These are phyloP conservation scores for Ramaria sp. DNA, from an alignment of 768 basidiomycete genomes.

Conservation along the genomic window DNA sequence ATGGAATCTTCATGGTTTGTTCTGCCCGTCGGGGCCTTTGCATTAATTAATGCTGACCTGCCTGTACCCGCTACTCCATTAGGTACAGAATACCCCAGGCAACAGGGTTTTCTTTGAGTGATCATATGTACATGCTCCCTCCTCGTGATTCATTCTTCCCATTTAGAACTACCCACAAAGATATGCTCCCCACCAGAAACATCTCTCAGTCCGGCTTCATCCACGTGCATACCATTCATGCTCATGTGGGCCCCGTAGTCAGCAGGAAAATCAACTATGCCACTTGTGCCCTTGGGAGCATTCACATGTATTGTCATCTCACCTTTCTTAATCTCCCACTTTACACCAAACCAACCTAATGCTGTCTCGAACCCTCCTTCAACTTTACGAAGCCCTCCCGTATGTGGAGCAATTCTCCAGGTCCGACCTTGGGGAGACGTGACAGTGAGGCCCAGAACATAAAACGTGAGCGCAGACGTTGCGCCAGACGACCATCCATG, in stretches of 20 bases:
- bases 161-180: too few species aligned
- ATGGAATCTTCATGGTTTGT: too few species aligned
- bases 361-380: slow-evolving; percentile 45
- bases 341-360: slow-evolving; percentile 40
- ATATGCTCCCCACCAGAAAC: too few species aligned
- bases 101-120: too few species aligned
- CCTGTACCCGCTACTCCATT: too few species aligned
- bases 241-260: not conserved
- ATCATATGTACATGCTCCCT: too few species aligned
- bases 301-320: slow-evolving; percentile 17
- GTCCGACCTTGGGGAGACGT: slow-evolving; percentile 36
- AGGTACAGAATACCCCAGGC: too few species aligned
- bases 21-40: too few species aligned
- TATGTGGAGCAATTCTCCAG: slow-evolving; percentile 39
- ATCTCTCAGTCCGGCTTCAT: not conserved
- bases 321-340: slow-evolving; percentile 25
- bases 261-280: slow-evolving; percentile 20
- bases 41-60: too few species aligned
- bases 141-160: too few species aligned
- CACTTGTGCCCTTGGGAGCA: slow-evolving; percentile 23
- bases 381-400: slow-evolving; percentile 26
- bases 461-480: slow-evolving; percentile 46
- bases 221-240: not conserved
- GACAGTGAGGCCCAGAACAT: slow-evolving; percentile 42
- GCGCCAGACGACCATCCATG: slow-evolving; percentile 54